Evolutionary conservation across 2,329 filamentous ascomycete genomes (phyloP).

Genomic region (Camptophora hylomeconis): DNA sequence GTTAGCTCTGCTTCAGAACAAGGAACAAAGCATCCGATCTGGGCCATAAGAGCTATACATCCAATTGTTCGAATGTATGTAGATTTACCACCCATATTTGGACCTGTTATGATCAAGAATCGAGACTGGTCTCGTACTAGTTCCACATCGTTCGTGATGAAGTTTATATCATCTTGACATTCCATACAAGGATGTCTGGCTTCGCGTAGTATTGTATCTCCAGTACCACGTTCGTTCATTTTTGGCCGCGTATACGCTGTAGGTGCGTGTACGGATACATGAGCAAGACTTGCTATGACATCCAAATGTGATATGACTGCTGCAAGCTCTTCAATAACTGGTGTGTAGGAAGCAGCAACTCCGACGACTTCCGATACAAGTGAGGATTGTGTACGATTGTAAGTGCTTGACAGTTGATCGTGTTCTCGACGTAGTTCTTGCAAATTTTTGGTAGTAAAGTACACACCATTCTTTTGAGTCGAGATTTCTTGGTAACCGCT

Average conservation of each 20-base stretch:
- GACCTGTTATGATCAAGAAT: constrained; percentile 92
- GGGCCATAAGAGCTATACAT: constrained; percentile 93
- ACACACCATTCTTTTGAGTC: constrained; percentile 97
- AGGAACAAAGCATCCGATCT: constrained; percentile 91
- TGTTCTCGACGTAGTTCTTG: constrained; percentile 76
- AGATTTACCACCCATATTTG: constrained; percentile 98
- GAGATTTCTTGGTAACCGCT: constrained; percentile 84
- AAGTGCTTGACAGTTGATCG: constrained; percentile 85
- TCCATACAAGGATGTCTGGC: constrained; percentile 96
- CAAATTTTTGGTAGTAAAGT: constrained; percentile 80
- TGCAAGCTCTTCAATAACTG: constrained; percentile 78
- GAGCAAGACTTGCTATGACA: constrained; percentile 86
- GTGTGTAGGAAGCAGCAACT: constrained; percentile 88
- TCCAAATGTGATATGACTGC: constrained; percentile 85
- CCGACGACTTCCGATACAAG: constrained; percentile 85
- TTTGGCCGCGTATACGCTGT: constrained; percentile 82
- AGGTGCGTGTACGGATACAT: constrained; percentile 85
- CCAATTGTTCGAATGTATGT: constrained; percentile 97
- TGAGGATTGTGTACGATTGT: constrained; percentile 85
- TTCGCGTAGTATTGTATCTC: constrained; percentile 80
- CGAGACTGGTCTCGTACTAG: constrained; percentile 67
- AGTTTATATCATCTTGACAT: constrained; percentile 95
- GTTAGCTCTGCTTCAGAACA: constrained; percentile 82
- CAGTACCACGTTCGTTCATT: constrained; percentile 77
- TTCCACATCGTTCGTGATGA: constrained; percentile 93